A percentile compares a stretch with the other conserved stretches of the same genome.
Evolutionary conservation across 768 basidiomycete species (phyloP).

Genomic region (Tephrocybe sp.): DNA sequence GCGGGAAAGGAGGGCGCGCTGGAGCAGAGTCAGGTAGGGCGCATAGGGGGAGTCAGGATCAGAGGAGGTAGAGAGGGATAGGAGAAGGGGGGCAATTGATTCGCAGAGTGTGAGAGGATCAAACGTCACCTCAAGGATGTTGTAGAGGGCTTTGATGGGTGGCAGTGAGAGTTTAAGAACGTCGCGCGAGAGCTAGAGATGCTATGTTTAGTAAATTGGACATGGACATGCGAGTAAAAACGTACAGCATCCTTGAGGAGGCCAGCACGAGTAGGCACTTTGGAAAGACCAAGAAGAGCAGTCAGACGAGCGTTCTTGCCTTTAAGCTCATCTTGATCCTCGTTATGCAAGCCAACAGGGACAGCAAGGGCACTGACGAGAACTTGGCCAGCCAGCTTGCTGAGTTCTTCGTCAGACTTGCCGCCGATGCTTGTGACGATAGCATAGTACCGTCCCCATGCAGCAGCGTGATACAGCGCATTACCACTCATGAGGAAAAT

Average conservation of each 20-base stretch:
- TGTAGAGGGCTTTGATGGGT: constrained; percentile 76
- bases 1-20: constrained; percentile 88
- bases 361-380: constrained; percentile 92
- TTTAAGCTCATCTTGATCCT: constrained; percentile 45
- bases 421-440: constrained; percentile 72
- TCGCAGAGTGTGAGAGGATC: constrained; percentile 87
- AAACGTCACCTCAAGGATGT: constrained; percentile 88
- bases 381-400: constrained; percentile 85
- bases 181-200: constrained; percentile 69
- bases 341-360: constrained; percentile 67
- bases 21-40: constrained; percentile 86
- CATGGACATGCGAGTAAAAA: constrained; percentile 13
- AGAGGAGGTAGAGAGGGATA: constrained; percentile 41
- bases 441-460: constrained; percentile 86
- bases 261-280: constrained; percentile 83
- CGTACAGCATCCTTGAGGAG: constrained; percentile 86
- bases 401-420: constrained; percentile 74
- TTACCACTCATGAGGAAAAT: constrained; percentile 97
- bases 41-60: constrained; percentile 56
- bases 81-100: constrained; percentile 76
- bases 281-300: constrained; percentile 79
- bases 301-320: constrained; percentile 79
- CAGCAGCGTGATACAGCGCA: constrained; percentile 93
- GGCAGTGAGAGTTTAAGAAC: constrained; percentile 78
- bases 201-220: constrained; percentile 6